Conservation (phyloP, 202 grass and related monocot species). For the Panicum hallii region DNA sequence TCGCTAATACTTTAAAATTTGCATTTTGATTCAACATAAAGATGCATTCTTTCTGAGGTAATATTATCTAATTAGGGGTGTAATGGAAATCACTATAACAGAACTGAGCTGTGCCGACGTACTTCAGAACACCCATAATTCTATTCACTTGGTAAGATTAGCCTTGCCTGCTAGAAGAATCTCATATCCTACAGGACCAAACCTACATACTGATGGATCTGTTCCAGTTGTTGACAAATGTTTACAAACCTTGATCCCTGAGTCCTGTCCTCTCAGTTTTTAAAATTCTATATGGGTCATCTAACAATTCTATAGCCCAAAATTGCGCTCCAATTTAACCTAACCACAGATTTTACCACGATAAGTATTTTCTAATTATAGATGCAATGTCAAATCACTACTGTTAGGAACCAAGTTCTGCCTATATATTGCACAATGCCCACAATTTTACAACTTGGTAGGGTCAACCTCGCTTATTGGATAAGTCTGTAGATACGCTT, state of each 20-base stretch:
- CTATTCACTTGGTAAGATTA: neutral
- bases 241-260: neutral
- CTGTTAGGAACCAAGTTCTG: neutral
- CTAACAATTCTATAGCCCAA: constrained; percentile 4
- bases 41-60: neutral
- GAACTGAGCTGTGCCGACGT: neutral
- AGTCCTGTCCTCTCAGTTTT: neutral
- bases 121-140: neutral
- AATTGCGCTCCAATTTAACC: constrained; percentile 21
- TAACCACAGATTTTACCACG: neutral
- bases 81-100: neutral
- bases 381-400: constrained; percentile 5
- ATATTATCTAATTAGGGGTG: neutral
- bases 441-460: neutral
- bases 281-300: neutral
- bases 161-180: neutral
- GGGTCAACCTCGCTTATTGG: neutral
- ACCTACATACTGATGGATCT: neutral
- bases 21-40: neutral
- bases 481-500: neutral
- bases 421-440: neutral
- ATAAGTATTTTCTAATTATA: neutral
- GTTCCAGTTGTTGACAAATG: neutral
- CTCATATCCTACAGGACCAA: neutral
- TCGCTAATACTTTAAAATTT: neutral